Base-by-base conservation (phyloP, 805 yeast genomes). In the Teunomyces tritomae region DNA sequence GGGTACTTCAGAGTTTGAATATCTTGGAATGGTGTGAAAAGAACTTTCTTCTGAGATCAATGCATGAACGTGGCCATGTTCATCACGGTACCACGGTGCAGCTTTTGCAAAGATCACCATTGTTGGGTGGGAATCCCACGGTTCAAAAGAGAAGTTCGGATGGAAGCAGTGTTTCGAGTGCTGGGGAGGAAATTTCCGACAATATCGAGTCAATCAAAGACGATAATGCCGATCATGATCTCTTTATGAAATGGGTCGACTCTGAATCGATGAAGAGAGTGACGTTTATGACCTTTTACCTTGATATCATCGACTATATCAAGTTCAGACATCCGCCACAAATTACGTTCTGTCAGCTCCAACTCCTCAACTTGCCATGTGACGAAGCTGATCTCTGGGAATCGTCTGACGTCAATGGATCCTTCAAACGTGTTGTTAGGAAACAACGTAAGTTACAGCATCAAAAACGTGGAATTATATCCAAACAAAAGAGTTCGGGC, bases 21-120 rank as follows among this genome's bases (percentile, higher is more conserved):
- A 61, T 89, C 52, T 62, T 89, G n/a, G 96, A 89, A 59, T 82
- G 84, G 67, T 84, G 82, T 59, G 96, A 89, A 61, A 87, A 89
- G 67, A 77, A 85, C 50, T 83, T 85, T 55, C 73, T 89, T 0
- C 77, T 80, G 39, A 70, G 96, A 56, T 68, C 70, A 35, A 64
- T 87, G 56, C 96, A 89, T 61, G 96, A 89, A 65, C 67, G 96
- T 42, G 87, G 89, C 0, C 92, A 85, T 63, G 69, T 89, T 16
- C 96, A 89, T 61, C 96, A 89, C 63, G 96, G 94, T 4, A 85
- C 96, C 0, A 83, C 91, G 0, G 83, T 88, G 35, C 96, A 89
- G 63, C 67, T 89, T 37, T 67, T 89, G 43, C 70, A 95, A 54
- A 73, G 96, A 55, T 81, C 89, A 0, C 89, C 95, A 1, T 78